phyloP scores from a whole-genome alignment of 2,329 filamentous ascomycete genomes.

The Dendryphion nanum region DNA sequence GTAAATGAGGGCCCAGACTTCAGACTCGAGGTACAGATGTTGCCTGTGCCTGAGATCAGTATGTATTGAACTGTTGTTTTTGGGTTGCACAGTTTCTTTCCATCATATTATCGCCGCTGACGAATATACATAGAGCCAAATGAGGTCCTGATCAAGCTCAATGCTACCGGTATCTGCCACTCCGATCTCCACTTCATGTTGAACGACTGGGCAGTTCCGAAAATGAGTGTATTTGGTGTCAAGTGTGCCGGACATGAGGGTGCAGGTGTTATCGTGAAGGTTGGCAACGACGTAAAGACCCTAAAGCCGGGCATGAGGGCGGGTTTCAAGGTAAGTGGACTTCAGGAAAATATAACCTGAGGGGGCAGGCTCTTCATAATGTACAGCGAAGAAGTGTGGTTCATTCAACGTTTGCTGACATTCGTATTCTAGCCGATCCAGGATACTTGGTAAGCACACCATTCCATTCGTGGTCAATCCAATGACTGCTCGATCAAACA shows the following conservation, averaged over 20 bases:
- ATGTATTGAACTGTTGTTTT: slow-evolving; percentile 4
- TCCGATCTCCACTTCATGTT: slow-evolving; percentile 59
- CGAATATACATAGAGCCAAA: slow-evolving; percentile 42
- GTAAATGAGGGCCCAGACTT: slow-evolving; percentile 53
- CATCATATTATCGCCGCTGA: not conserved
- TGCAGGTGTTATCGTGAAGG: slow-evolving; percentile 57
- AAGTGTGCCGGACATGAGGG: slow-evolving; percentile 56
- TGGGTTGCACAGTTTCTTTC: not conserved
- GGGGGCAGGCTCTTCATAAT: no score
- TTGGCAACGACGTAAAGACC: slow-evolving; percentile 53
- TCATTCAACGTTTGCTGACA: not conserved
- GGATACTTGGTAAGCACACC: slow-evolving; percentile 9
- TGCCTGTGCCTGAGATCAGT: slow-evolving; percentile 51
- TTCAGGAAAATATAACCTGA: no score
- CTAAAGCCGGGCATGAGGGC: slow-evolving; percentile 43
- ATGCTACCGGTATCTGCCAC: slow-evolving; percentile 58
- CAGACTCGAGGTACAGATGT: slow-evolving; percentile 45
- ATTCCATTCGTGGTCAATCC: no score
- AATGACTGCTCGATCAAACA: not conserved
- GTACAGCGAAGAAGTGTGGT: no score
- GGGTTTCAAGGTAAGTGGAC: slow-evolving; percentile 31
- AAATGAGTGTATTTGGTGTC: slow-evolving; percentile 41
- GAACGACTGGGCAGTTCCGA: slow-evolving; percentile 49
- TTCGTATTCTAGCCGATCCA: slow-evolving; percentile 3
- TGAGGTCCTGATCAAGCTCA: slow-evolving; percentile 58